Conservation (phyloP, 2,329 filamentous ascomycete species). For the Diplodia mutila region DNA sequence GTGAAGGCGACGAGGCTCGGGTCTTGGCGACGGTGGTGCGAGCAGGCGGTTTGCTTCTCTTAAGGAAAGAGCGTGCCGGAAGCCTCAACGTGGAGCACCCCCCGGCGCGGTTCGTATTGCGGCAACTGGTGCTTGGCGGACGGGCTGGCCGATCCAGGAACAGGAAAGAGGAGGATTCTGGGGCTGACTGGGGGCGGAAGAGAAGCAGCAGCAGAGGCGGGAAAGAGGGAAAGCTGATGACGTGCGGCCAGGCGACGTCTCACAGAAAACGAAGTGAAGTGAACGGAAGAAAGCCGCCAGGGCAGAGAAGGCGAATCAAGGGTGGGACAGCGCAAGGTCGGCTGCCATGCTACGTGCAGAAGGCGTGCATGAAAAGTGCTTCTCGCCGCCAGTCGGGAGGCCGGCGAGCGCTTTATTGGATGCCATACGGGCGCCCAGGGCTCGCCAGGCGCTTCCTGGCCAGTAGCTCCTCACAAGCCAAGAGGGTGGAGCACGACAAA, state of each 20-base stretch:
- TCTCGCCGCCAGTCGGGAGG: slow-evolving; percentile 3
- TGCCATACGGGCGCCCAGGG: not conserved
- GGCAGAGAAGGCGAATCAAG: not conserved
- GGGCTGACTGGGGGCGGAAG: slow-evolving; percentile 11
- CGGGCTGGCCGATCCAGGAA: slow-evolving; percentile 23
- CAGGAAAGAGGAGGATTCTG: slow-evolving; percentile 22
- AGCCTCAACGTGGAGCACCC: slow-evolving; percentile 23
- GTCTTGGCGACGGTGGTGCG: slow-evolving; percentile 18
- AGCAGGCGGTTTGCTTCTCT: slow-evolving; percentile 22
- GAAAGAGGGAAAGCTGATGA: slow-evolving; percentile 15
- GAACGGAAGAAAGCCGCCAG: not conserved
- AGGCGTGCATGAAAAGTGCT: slow-evolving; percentile 11
- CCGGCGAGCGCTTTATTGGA: slow-evolving; percentile 14
- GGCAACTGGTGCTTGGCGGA: slow-evolving; percentile 18
- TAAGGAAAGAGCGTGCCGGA: slow-evolving; percentile 22
- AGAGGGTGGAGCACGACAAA: slow-evolving; percentile 19
- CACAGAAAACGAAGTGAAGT: slow-evolving; percentile 9
- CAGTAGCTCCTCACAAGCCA: not conserved
- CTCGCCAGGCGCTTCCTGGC: slow-evolving; percentile 13
- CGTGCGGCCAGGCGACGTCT: slow-evolving; percentile 23
- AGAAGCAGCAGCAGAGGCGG: not conserved
- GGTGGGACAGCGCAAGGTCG: slow-evolving; percentile 10
- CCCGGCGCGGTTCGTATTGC: slow-evolving; percentile 22
- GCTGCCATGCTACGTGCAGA: slow-evolving; percentile 15
- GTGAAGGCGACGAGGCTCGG: slow-evolving; percentile 1